phyloP scores from a whole-genome alignment of 1,284 basidiomycete species.

The Rhodotorula sp. region DNA sequence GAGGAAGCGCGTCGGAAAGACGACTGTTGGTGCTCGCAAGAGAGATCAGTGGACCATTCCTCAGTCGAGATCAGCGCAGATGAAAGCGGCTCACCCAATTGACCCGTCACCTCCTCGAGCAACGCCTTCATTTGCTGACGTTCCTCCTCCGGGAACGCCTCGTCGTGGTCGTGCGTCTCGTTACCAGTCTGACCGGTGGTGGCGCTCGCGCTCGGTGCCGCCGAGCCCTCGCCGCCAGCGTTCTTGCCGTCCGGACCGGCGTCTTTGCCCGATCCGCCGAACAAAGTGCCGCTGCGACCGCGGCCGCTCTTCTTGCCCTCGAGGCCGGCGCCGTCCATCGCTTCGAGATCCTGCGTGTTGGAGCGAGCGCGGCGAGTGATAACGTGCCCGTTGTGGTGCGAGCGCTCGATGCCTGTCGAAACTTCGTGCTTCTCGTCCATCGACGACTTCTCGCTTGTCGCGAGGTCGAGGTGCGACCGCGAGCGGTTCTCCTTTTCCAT shows the following conservation, averaged over 20 bases:
- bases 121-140: constrained; percentile 84
- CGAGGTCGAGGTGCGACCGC: neutral
- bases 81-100: constrained; percentile 64
- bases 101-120: constrained; percentile 71
- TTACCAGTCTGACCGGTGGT: neutral
- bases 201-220: neutral
- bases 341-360: constrained; percentile 42
- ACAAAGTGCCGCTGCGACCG: constrained; percentile 18
- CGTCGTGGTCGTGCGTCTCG: constrained; percentile 46
- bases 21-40: constrained; percentile 53
- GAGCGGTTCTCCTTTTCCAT: constrained; percentile 18
- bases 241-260: neutral
- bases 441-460: constrained; percentile 10
- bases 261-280: constrained; percentile 10
- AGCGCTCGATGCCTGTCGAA: constrained; percentile 10
- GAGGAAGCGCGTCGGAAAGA: constrained; percentile 43
- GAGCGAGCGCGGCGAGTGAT: constrained; percentile 31
- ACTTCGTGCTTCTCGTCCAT: constrained; percentile 3
- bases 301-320: constrained; percentile 22
- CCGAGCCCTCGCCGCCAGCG: neutral
- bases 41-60: neutral
- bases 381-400: constrained; percentile 14
- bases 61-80: neutral
- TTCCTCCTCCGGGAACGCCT: constrained; percentile 60
- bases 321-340: neutral